phyloP scores from a whole-genome alignment of 202 grass and related monocot species.

The Brachypodium distachyon region DNA sequence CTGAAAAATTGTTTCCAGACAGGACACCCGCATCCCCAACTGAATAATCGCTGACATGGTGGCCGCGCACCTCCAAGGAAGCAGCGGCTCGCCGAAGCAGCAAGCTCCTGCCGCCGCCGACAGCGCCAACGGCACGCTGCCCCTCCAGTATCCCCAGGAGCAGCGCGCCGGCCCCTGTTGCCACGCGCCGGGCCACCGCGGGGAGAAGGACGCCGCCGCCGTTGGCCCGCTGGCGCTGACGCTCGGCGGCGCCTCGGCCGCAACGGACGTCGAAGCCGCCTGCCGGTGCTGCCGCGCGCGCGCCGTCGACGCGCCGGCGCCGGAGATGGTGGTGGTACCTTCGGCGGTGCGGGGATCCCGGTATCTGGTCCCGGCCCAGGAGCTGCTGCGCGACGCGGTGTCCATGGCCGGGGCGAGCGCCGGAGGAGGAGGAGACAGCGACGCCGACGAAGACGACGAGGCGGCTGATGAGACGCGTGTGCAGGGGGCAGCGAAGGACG shows the following conservation, averaged over 20 bases:
- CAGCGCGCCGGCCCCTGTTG: conserved; percentile 5
- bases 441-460: neutral
- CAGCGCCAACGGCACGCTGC: neutral
- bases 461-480: conserved; percentile 3
- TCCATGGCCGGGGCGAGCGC: conserved; percentile 27
- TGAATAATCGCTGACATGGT: conserved; percentile 3
- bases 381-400: conserved; percentile 69
- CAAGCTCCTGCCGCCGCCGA: neutral
- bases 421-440: conserved; percentile 3
- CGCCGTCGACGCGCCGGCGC: neutral
- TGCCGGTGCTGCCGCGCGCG: conserved; percentile 1
- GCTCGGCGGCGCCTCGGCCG: conserved; percentile 18
- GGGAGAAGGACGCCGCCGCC: neutral
- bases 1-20: conserved; percentile 2
- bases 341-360: conserved; percentile 35
- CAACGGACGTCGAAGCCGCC: neutral
- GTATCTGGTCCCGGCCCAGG: conserved; percentile 64
- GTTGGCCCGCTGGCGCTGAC: conserved; percentile 4
- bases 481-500: neutral
- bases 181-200: neutral
- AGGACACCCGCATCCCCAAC: neutral
- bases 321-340: neutral
- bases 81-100: conserved; percentile 1
- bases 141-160: neutral
- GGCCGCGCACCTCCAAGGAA: conserved; percentile 14